A percentile compares a stretch with the other conserved stretches of the same genome.
Evolutionary conservation across 768 basidiomycete species (phyloP).

Genomic region (Tremella mesenterica): DNA sequence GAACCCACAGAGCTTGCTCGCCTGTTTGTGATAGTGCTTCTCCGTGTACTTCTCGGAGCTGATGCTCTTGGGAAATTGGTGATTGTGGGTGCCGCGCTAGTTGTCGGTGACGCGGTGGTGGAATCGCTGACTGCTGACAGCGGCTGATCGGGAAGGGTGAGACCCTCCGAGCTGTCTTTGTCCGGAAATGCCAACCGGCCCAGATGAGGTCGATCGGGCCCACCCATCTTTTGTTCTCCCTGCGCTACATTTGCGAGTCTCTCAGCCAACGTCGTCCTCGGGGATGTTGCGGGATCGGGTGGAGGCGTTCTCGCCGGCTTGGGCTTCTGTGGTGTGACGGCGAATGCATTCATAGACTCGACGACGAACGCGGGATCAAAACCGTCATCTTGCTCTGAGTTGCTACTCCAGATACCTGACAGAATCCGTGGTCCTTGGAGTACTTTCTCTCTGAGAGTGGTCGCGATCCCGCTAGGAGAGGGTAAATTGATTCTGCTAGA

Average conservation of each 20-base stretch:
- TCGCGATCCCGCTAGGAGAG: neutral
- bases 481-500: neutral
- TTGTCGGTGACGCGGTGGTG: neutral
- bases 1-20: neutral
- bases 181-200: neutral
- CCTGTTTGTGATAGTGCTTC: too few relatives aligned
- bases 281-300: neutral
- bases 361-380: neutral
- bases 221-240: neutral
- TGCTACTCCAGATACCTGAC: constrained; percentile 16
- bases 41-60: too few relatives aligned
- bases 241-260: neutral
- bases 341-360: neutral
- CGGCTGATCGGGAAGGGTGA: too few relatives aligned
- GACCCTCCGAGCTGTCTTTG: neutral
- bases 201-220: neutral
- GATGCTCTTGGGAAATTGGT: too few relatives aligned
- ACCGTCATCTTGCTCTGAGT: neutral
- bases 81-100: too few relatives aligned
- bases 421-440: constrained; percentile 15
- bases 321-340: neutral
- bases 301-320: neutral
- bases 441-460: constrained; percentile 2
- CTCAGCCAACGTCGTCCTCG: neutral
- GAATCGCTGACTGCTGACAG: neutral